Evolutionary conservation across 768 basidiomycete species (phyloP).

Genomic region (Tylopilus subfusipes): DNA sequence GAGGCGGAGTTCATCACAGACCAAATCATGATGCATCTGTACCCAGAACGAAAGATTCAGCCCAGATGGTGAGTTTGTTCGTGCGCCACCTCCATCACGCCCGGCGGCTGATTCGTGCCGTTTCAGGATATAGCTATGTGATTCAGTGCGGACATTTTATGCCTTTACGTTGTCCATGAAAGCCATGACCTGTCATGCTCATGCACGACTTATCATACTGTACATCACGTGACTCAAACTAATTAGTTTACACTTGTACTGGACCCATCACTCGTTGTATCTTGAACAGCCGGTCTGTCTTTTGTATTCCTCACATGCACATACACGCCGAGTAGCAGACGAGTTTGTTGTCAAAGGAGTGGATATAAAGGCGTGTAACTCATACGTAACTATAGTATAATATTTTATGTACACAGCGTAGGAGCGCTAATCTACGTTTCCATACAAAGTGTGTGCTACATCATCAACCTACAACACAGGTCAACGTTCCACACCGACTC

Average conservation of each 20-base stretch:
- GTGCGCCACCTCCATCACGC: background rate
- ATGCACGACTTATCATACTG: conserved; percentile 13
- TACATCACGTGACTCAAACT: conserved; percentile 9
- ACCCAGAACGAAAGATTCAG: conserved; percentile 32
- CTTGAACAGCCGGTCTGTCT: conserved; percentile 21
- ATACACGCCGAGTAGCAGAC: background rate
- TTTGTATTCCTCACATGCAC: background rate
- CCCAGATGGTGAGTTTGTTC: conserved; percentile 28
- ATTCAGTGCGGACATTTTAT: background rate
- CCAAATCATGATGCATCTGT: conserved; percentile 35
- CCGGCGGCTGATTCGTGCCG: background rate
- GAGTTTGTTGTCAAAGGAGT: background rate
- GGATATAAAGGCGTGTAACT: background rate
- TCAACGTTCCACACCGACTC: background rate
- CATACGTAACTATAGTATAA: background rate
- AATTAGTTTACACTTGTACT: conserved; percentile 22
- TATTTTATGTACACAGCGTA: background rate
- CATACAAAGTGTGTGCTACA: background rate
- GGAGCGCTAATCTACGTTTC: background rate
- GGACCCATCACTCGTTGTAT: conserved; percentile 15
- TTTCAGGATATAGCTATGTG: conserved; percentile 22
- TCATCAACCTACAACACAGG: background rate
- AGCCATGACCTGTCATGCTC: conserved; percentile 6
- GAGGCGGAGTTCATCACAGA: conserved; percentile 32
- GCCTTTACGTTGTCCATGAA: conserved; percentile 8